These are phyloP conservation scores for Arthrobotrys megalospora DNA, from an alignment of 2,329 filamentous ascomycete species.

Conservation along the genomic window DNA sequence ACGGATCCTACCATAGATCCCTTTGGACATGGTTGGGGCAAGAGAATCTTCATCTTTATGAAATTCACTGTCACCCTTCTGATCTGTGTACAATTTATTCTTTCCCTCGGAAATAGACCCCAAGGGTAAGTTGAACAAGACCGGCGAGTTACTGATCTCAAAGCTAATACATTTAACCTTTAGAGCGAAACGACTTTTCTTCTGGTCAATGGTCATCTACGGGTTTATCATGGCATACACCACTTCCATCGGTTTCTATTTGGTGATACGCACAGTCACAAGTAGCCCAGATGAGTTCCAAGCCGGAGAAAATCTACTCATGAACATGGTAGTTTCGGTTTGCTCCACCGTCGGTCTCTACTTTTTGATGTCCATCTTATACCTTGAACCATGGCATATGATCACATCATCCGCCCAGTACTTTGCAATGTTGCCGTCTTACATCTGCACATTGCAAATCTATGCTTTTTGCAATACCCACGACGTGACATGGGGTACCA, in stretches of 20 bases:
- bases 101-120: constrained; percentile 94
- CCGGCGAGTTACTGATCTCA: neutral
- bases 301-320: constrained; percentile 90
- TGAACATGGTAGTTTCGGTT: constrained; percentile 92
- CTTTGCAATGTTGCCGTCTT: constrained; percentile 89
- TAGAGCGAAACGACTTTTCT: constrained; percentile 85
- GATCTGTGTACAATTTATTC: constrained; percentile 94
- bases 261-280: constrained; percentile 85
- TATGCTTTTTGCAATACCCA: constrained; percentile 99
- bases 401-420: constrained; percentile 93
- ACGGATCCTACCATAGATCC: constrained; percentile 85
- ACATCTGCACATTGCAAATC: constrained; percentile 97
- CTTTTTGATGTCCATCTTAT: constrained; percentile 95
- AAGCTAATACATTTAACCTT: constrained; percentile 1
- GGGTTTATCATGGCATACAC: constrained; percentile 96
- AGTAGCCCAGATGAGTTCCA: constrained; percentile 70
- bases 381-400: constrained; percentile 99
- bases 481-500: constrained; percentile 98
- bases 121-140: constrained; percentile 75
- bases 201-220: constrained; percentile 90
- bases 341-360: constrained; percentile 91
- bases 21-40: constrained; percentile 88
- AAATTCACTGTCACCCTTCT: constrained; percentile 88
- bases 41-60: constrained; percentile 86
- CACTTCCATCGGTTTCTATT: constrained; percentile 88